These are phyloP conservation scores for Fusarium sacchari DNA, from an alignment of 2,329 filamentous ascomycete species.

Conservation along the genomic window DNA sequence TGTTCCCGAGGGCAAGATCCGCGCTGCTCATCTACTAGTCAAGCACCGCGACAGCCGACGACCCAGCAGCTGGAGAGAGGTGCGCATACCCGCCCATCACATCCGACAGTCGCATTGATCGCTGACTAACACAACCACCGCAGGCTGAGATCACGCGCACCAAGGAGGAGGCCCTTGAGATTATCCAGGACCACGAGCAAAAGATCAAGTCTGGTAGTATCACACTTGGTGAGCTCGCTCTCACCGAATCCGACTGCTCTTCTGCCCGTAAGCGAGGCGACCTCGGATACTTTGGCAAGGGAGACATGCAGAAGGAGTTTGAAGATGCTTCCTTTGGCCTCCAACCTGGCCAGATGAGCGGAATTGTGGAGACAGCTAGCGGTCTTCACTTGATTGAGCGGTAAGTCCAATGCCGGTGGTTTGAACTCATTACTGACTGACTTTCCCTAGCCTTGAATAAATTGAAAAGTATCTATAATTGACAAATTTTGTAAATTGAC, in stretches of 20 bases:
- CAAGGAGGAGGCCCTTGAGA: constrained; percentile 85
- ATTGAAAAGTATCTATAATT: constrained; percentile 26
- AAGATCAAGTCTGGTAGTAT: constrained; percentile 77
- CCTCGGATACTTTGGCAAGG: constrained; percentile 91
- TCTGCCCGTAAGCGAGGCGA: constrained; percentile 95
- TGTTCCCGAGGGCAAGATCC: constrained; percentile 81
- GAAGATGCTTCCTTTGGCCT: constrained; percentile 95
- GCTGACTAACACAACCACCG: not conserved
- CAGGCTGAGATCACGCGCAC: constrained; percentile 83
- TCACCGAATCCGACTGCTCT: constrained; percentile 92
- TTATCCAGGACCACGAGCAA: constrained; percentile 78
- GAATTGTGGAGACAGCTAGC: constrained; percentile 89
- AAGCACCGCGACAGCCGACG: constrained; percentile 92
- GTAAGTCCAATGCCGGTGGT: constrained; percentile 60
- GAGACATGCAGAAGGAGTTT: constrained; percentile 99
- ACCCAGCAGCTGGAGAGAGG: constrained; percentile 91
- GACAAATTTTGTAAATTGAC: constrained; percentile 27
- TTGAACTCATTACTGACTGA: constrained; percentile 4
- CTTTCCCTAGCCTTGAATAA: constrained; percentile 27
- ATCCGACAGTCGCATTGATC: not conserved
- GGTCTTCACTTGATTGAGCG: constrained; percentile 96
- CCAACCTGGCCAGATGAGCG: constrained; percentile 85
- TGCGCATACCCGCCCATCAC: constrained; percentile 41
- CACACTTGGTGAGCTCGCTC: constrained; percentile 83
- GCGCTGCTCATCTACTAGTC: constrained; percentile 89